phyloP scores from a whole-genome alignment of 2,329 filamentous ascomycete species.

The Cercospora sp. region DNA sequence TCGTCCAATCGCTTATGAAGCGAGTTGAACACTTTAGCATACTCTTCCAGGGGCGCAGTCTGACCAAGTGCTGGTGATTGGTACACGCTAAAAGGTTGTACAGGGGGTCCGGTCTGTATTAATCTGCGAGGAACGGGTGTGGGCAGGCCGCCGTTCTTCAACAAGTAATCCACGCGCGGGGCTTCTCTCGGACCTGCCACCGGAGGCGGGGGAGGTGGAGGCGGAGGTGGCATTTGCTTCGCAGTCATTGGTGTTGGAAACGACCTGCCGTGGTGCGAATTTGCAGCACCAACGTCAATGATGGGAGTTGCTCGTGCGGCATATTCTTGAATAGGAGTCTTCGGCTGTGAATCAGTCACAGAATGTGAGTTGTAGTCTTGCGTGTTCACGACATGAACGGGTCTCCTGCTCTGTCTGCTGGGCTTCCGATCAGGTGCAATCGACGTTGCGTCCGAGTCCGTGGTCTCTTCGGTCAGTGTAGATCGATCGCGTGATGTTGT shows the following conservation, averaged over 20 bases:
- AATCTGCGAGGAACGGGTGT: conserved; percentile 72
- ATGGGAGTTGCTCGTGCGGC: conserved; percentile 41
- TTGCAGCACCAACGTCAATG: conserved; percentile 47
- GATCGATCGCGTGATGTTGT: conserved; percentile 38
- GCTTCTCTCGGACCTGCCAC: conserved; percentile 64
- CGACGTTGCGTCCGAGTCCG: conserved; percentile 51
- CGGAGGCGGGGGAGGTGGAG: conserved; percentile 76
- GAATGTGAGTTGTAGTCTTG: conserved; percentile 45
- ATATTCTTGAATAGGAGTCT: conserved; percentile 45
- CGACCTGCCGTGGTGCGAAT: conserved; percentile 46
- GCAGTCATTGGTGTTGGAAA: conserved; percentile 33
- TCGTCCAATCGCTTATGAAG: conserved; percentile 82
- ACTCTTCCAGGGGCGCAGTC: conserved; percentile 38
- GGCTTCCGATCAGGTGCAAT: conserved; percentile 44
- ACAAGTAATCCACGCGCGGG: conserved; percentile 85
- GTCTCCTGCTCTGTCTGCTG: conserved; percentile 31
- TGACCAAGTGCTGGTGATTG: conserved; percentile 52
- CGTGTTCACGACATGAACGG: conserved; percentile 27
- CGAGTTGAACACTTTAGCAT: conserved; percentile 68
- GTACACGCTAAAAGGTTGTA: conserved; percentile 60
- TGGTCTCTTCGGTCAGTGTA: conserved; percentile 43
- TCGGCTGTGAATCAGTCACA: conserved; percentile 47
- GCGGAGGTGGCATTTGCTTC: conserved; percentile 45
- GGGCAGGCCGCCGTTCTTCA: conserved; percentile 81
- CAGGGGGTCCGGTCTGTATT: conserved; percentile 60